These are phyloP conservation scores for Backusella luteola DNA, from an alignment of 192 early-diverging fungal species.

Conservation along the genomic window DNA sequence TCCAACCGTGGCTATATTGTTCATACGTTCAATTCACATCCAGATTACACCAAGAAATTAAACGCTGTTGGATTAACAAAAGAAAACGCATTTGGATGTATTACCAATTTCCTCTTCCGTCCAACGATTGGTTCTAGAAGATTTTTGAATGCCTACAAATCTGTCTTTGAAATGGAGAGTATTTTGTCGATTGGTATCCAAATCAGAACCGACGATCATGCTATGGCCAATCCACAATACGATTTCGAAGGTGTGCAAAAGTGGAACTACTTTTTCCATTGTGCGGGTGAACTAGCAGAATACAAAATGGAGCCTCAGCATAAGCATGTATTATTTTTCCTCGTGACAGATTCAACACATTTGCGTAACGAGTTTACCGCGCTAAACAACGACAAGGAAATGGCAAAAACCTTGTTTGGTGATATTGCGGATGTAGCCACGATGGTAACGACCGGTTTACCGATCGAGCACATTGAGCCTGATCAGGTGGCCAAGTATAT, in stretches of 20 bases:
- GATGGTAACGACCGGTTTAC: constrained; percentile 36
- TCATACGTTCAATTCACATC: constrained; percentile 35
- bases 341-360: constrained; percentile 43
- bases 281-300: constrained; percentile 38
- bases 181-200: constrained; percentile 45
- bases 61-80: constrained; percentile 35
- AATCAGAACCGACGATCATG: constrained; percentile 40
- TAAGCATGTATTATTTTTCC: constrained; percentile 38
- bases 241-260: constrained; percentile 31
- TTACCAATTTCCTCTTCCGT: constrained; percentile 42
- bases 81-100: constrained; percentile 43
- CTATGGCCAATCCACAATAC: constrained; percentile 35
- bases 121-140: constrained; percentile 34
- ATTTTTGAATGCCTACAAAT: constrained; percentile 37
- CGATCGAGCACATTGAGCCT: constrained; percentile 42
- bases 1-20: constrained; percentile 43
- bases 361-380: constrained; percentile 36
- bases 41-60: constrained; percentile 27
- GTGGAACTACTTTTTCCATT: constrained; percentile 39
- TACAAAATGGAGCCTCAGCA: constrained; percentile 28
- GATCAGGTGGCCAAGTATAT: constrained; percentile 41
- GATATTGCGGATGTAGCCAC: constrained; percentile 12
- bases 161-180: constrained; percentile 34
- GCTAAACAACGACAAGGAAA: constrained; percentile 25
- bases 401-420: constrained; percentile 8